These are phyloP conservation scores for Microbotryum violaceum DNA, from an alignment of 1,284 basidiomycete genomes.

Conservation along the genomic window DNA sequence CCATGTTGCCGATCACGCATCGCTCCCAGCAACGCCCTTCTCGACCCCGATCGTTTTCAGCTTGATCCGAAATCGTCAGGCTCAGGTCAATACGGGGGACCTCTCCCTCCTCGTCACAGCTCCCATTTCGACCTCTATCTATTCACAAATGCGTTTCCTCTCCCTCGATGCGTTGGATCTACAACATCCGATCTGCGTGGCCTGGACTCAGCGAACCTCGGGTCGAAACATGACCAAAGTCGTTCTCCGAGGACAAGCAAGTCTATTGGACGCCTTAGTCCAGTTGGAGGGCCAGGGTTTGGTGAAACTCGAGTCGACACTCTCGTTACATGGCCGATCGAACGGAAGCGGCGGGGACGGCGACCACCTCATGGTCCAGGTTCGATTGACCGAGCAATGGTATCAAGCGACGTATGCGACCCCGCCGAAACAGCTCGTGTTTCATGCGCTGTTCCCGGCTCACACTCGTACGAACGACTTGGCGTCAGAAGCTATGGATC, in stretches of 20 bases:
- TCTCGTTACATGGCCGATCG: neutral
- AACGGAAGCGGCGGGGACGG: neutral
- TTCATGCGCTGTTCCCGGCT: slow-evolving; percentile 18
- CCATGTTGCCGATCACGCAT: no score
- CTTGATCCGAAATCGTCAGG: neutral
- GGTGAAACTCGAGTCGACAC: neutral
- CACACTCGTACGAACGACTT: no score
- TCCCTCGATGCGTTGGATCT: slow-evolving; percentile 19
- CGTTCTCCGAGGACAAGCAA: slow-evolving; percentile 9
- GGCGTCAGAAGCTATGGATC: no score
- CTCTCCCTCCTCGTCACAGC: slow-evolving; percentile 8
- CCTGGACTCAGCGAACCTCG: slow-evolving; percentile 3
- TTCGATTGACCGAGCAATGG: neutral
- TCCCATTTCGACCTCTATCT: neutral
- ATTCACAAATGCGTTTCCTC: slow-evolving; percentile 5
- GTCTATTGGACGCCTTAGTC: slow-evolving; percentile 21
- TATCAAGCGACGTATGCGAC: slow-evolving; percentile 8
- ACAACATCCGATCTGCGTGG: neutral
- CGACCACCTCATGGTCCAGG: slow-evolving; percentile 1
- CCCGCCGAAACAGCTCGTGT: slow-evolving; percentile 13
- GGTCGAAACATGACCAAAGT: neutral
- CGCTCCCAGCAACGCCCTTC: no score
- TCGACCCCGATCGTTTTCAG: slow-evolving; percentile 4
- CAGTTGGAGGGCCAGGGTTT: neutral
- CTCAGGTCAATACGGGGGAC: neutral